Evolutionary conservation across 208 protist species (phyloP).

Genomic region (Jaenimonas drosophilae): DNA sequence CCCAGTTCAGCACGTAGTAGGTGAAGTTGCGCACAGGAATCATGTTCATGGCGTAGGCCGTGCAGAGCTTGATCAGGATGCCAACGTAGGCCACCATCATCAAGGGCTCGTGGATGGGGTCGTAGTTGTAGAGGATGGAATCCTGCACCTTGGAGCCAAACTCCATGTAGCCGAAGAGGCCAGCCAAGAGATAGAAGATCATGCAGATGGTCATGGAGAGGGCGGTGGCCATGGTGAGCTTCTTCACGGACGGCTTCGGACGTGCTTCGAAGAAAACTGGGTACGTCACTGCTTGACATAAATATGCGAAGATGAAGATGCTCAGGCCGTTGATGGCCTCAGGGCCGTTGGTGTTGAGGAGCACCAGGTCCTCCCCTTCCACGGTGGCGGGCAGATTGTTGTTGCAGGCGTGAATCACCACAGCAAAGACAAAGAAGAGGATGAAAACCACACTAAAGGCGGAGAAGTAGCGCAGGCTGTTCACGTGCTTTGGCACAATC

Average conservation of each 20-base stretch:
- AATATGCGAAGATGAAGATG: constrained; percentile 30
- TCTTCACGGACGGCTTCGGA: constrained; percentile 2
- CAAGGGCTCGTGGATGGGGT: constrained; percentile 12
- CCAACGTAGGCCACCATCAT: constrained; percentile 20
- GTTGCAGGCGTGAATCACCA: constrained; percentile 11
- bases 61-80: constrained; percentile 19
- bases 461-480: constrained; percentile 27
- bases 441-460: constrained; percentile 21
- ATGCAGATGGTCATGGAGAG: constrained; percentile 12
- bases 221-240: constrained; percentile 21
- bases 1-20: constrained; percentile 10
- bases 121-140: constrained; percentile 22
- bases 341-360: constrained; percentile 7
- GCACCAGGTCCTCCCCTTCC: background rate
- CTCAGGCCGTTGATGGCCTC: constrained; percentile 8
- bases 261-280: constrained; percentile 21
- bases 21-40: constrained; percentile 7
- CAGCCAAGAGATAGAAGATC: constrained; percentile 12
- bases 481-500: constrained; percentile 13
- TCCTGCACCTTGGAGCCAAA: constrained; percentile 11
- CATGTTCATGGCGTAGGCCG: constrained; percentile 16
- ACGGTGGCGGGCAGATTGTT: constrained; percentile 4
- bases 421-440: constrained; percentile 19
- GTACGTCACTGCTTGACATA: constrained; percentile 23
- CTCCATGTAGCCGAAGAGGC: constrained; percentile 21